Base-by-base conservation (phyloP, 1,139 yeast genomes). In the Debaryomycetaceae sp. region DNA sequence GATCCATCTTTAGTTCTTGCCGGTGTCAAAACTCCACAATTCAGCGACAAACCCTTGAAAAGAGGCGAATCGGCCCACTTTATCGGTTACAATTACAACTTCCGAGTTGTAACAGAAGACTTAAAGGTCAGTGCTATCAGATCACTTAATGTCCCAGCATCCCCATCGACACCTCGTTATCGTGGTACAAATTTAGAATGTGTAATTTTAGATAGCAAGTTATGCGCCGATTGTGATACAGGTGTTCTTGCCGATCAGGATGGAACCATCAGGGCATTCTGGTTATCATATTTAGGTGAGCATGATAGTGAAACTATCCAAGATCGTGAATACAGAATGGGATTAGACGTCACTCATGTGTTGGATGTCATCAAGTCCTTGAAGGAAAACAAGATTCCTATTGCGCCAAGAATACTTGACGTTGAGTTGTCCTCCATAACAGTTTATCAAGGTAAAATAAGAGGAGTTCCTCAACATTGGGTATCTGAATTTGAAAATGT, bases 401-500 rank as follows among this genome's bases (percentile, higher is more conserved):
- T 70, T 31, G 73, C 79, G 6, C 68, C 77, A 38, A 67, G 86
- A 45, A 82, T 87, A 39, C 71, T 91, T 40, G 96, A 88, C 53
- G 83, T 88, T 32, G 96, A 87, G 53, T 82, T 87, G 51, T 75
- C 78, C 24, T 72, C 91, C 0, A 70, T 85, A 38, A 76, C 87
- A 1, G 72, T 88, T 18, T 75, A 83, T 22, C 85, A 82, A 52
- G 95, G 95, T 3, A 79, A 96, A 61, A 78, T 87, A 37, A 75
- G 88, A 54, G 95, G 95, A 13, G 95, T 89, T 16, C 78, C 92
- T 1, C 92, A 86, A 52, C 80, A 79, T 32, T 87, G 96, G 95
- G 84, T 89, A 46, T 58, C 70, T 30, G 72, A 71, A 48, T 77
- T 87, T 55, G 95, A 87, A 58, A 71, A 75, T 26, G 70, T 54